A percentile compares a stretch with the other conserved stretches of the same genome.
Evolutionary conservation across 345 rosid species (phyloP).

Genomic region (Rubroshorea leprosula): DNA sequence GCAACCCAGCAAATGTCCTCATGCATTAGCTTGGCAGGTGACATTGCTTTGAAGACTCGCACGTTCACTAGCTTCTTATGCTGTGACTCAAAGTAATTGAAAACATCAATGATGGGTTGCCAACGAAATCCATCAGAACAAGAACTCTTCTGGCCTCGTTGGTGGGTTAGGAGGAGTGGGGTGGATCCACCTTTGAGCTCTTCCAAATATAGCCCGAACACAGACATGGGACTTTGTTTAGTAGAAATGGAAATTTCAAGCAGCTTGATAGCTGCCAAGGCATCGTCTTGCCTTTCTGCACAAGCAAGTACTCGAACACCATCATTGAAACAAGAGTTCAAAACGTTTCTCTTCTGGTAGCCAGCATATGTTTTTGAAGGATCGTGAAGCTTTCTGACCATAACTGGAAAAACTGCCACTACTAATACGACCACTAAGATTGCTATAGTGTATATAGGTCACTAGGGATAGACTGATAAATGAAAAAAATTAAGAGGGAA

Average conservation of each 20-base stretch:
- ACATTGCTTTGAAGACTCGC: constrained; percentile 24
- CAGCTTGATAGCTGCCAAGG: constrained; percentile 21
- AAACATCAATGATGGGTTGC: constrained; percentile 20
- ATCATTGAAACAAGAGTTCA: background rate
- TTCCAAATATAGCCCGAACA: constrained; percentile 26
- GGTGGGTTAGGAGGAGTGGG: constrained; percentile 31
- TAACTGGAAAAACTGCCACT: constrained; percentile 7
- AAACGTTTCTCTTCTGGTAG: constrained; percentile 18
- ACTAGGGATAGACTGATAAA: background rate
- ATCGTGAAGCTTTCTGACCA: constrained; percentile 18
- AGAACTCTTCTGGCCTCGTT: constrained; percentile 4
- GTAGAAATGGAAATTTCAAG: constrained; percentile 16
- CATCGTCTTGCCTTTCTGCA: constrained; percentile 23
- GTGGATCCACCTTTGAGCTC: constrained; percentile 18
- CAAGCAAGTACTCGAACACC: constrained; percentile 26
- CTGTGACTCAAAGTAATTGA: constrained; percentile 21
- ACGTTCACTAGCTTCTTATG: constrained; percentile 4
- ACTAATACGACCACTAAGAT: background rate
- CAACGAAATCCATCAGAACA: constrained; percentile 6
- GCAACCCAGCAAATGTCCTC: constrained; percentile 33
- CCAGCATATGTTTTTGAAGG: constrained; percentile 26
- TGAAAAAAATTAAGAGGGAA: background rate
- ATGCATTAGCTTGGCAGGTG: constrained; percentile 18
- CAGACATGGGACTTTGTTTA: constrained; percentile 14
- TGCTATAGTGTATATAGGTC: constrained; percentile 2